Conservation (phyloP, 139 green algal genomes). For the Parachlorella kessleri region DNA sequence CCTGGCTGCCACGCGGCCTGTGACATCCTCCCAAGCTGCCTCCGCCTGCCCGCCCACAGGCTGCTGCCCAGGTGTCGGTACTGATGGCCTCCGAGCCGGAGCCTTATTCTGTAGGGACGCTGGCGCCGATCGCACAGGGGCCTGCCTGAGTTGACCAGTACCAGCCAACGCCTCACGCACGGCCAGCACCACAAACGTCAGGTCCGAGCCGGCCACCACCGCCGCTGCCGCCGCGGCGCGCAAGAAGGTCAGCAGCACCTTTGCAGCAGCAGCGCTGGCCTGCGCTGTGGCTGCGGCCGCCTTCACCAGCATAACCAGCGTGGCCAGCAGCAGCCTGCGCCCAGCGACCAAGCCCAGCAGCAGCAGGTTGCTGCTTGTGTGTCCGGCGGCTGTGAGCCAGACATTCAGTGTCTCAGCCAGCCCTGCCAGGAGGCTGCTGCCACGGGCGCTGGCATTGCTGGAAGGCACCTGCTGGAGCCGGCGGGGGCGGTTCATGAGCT, state of each 20-base stretch:
- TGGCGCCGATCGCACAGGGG: neutral
- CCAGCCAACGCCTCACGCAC: neutral
- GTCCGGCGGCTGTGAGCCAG: neutral
- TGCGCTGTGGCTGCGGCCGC: neutral
- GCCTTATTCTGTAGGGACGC: neutral
- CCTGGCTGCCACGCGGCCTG: constrained; percentile 1
- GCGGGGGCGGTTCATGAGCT: too few species aligned
- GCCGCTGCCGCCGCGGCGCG: neutral
- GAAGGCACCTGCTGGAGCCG: neutral
- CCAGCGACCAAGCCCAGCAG: too few species aligned
- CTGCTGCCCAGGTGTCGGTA: neutral
- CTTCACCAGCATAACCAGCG: neutral
- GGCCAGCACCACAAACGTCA: constrained; percentile 6
- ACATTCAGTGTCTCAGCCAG: neutral
- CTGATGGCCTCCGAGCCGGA: neutral
- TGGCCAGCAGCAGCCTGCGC: too few species aligned
- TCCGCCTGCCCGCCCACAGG: neutral
- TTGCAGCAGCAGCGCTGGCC: neutral
- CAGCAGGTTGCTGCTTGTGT: neutral
- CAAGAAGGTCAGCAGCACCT: neutral
- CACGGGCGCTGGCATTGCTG: too few species aligned
- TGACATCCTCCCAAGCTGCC: neutral
- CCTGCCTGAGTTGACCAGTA: neutral
- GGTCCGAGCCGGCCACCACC: neutral
- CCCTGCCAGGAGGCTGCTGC: neutral